Conservation (phyloP, 2,329 filamentous ascomycete genomes). For the Emydomyces testavorans region DNA sequence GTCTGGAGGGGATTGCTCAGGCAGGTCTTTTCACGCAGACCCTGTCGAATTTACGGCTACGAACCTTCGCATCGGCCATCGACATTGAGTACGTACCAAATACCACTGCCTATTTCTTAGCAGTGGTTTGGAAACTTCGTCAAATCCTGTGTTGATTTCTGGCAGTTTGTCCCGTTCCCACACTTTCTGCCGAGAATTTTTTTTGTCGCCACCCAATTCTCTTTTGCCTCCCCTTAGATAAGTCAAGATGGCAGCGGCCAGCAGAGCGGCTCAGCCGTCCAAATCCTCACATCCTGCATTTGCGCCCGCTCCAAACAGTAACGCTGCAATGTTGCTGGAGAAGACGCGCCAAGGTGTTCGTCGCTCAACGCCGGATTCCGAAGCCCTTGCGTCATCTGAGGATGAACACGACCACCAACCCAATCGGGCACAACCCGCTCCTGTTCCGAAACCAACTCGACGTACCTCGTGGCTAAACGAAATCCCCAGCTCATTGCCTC, state of each 20-base stretch:
- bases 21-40: not conserved
- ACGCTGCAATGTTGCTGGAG: slow-evolving; percentile 57
- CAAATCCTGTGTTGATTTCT: not conserved
- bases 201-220: not conserved
- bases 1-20: slow-evolving; percentile 1
- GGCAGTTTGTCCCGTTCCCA: not conserved
- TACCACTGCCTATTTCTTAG: not conserved
- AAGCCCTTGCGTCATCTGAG: slow-evolving; percentile 85
- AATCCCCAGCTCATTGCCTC: slow-evolving; percentile 54
- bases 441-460: slow-evolving; percentile 51
- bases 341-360: slow-evolving; percentile 59
- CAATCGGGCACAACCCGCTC: slow-evolving; percentile 40
- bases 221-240: not conserved
- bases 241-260: slow-evolving; percentile 12
- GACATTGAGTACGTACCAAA: slow-evolving; percentile 7
- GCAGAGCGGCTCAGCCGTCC: slow-evolving; percentile 10
- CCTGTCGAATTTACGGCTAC: not conserved
- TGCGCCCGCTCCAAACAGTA: slow-evolving; percentile 38
- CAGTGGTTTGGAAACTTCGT: not conserved
- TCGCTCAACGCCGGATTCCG: slow-evolving; percentile 84
- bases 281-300: slow-evolving; percentile 35
- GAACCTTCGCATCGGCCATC: slow-evolving; percentile 2
- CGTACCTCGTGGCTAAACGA: slow-evolving; percentile 82
- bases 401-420: slow-evolving; percentile 62
- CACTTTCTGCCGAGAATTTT: not conserved